phyloP scores from a whole-genome alignment of 1,284 basidiomycete species.

The Pseudozyma sp. region DNA sequence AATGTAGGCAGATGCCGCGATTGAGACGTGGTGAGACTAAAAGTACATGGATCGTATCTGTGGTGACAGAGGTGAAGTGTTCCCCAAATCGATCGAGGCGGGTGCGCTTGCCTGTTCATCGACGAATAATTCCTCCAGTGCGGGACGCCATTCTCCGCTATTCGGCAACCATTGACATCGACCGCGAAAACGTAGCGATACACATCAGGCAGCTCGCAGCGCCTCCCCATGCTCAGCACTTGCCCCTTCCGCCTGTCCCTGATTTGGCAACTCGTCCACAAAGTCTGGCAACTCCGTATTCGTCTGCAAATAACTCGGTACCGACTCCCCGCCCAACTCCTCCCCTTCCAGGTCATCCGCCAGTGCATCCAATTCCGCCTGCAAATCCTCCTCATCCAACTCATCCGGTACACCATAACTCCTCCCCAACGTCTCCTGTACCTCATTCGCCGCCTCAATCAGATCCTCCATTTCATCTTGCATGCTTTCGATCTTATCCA shows the following conservation, averaged over 20 bases:
- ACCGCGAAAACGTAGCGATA: not conserved
- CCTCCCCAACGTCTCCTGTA: conserved; percentile 91
- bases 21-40: not conserved
- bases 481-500: conserved; percentile 89
- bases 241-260: conserved; percentile 5
- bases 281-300: conserved; percentile 59
- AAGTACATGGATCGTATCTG: not conserved
- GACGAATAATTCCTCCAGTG: not conserved
- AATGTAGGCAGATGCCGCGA: too few relatives aligned
- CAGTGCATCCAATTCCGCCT: conserved; percentile 77
- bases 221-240: conserved; percentile 37
- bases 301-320: conserved; percentile 61
- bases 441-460: conserved; percentile 95
- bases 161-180: not conserved
- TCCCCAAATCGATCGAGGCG: not conserved
- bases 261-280: conserved; percentile 59
- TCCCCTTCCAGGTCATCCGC: conserved; percentile 78
- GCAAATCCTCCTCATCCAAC: conserved; percentile 94
- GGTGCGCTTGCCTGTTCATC: not conserved
- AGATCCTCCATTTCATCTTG: conserved; percentile 92
- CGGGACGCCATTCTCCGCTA: not conserved
- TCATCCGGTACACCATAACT: conserved; percentile 98
- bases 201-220: conserved; percentile 27
- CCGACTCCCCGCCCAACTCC: conserved; percentile 14
- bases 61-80: not conserved